Percentiles rank a stretch among this genome's conserved stretches.
Evolutionary conservation across 768 basidiomycete species (phyloP).

Genomic region (Mycena galericulata): DNA sequence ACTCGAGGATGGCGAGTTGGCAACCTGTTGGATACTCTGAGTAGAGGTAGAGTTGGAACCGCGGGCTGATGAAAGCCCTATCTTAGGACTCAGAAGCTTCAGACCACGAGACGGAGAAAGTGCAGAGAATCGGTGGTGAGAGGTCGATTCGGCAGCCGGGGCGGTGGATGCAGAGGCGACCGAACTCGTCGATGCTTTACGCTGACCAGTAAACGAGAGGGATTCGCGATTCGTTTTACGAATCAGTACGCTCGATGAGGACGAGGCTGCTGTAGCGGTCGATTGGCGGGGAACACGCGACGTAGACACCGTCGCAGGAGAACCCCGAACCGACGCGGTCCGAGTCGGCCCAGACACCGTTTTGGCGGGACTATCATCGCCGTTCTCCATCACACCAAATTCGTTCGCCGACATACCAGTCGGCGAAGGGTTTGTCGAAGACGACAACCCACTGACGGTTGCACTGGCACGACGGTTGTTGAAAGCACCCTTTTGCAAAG

Average conservation of each 20-base stretch:
- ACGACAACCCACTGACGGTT: slow-evolving; percentile 60
- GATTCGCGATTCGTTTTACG: slow-evolving; percentile 85
- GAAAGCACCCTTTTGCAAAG: slow-evolving; percentile 68
- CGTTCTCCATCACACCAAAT: slow-evolving; percentile 86
- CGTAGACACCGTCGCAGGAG: slow-evolving; percentile 66
- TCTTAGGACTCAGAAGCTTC: slow-evolving; percentile 85
- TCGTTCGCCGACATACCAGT: slow-evolving; percentile 70
- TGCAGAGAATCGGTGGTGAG: slow-evolving; percentile 79
- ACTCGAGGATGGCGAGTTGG: slow-evolving; percentile 74
- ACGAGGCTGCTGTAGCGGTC: slow-evolving; percentile 56
- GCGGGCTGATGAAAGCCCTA: slow-evolving; percentile 69
- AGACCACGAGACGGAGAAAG: slow-evolving; percentile 88
- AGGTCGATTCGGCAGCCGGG: slow-evolving; percentile 52
- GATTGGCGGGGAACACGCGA: slow-evolving; percentile 78
- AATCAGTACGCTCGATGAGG: slow-evolving; percentile 59
- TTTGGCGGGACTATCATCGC: slow-evolving; percentile 63
- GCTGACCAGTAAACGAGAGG: slow-evolving; percentile 78
- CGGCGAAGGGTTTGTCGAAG: slow-evolving; percentile 77
- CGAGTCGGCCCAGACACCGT: slow-evolving; percentile 52
- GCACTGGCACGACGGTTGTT: slow-evolving; percentile 76
- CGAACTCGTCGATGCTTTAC: slow-evolving; percentile 87
- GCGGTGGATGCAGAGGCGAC: slow-evolving; percentile 75
- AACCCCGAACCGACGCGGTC: slow-evolving; percentile 71
- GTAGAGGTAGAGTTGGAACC: slow-evolving; percentile 62
- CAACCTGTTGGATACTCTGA: slow-evolving; percentile 65